Base-by-base conservation (phyloP, 2,329 filamentous ascomycete genomes). In the Arthrobotrys iridis region DNA sequence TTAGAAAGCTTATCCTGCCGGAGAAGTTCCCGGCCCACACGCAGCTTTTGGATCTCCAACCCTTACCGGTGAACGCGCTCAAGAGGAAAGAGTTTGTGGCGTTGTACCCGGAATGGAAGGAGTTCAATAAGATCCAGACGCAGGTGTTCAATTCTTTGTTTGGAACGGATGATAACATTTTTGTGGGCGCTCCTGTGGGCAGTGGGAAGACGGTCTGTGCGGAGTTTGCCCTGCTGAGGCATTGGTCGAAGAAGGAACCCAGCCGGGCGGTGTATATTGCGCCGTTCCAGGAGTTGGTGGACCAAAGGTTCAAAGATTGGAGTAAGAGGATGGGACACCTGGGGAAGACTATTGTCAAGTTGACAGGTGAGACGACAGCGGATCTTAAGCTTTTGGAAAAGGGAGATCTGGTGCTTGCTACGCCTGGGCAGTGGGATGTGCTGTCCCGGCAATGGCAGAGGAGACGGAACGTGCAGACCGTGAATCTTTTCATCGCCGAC, bases 141-240 rank as follows among this genome's bases (percentile, higher is more conserved):
- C 95, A 99, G 81, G 92, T 93, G 0, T 99, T 98, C 85, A 97
- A 97, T 81, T 93, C 93, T 0, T 84, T 99, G 0, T 98, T 92
- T 81, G 90, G 91, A 52, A 91, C 92, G 0, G 92, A 98, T 81
- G 93, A 98, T 79, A 98, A 96, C 80, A 93, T 97, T 20, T 93
- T 99, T 77, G 85, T 99, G 77, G 93, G 93, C 48, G 91, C 94
- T n/a, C 91, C 95, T 0, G 93, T 93, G 6, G 94, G 95, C 45
- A 97, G 93, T 81, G 95, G 95, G 72, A 99, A 99, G 86, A 98
- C 95, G 0, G 89, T 97, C 1, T 98, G 95, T 81, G 95, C 95
- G 1, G 95, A 99, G 82, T 95, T 99, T 83, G 91, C 95, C 4
- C 85, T 99, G 57, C 85, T 99, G 24, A 90, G 91, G 64, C 92